Evolutionary conservation across 177 flowering plant genomes (phyloP).

Genomic region (Vitis hybrid): DNA sequence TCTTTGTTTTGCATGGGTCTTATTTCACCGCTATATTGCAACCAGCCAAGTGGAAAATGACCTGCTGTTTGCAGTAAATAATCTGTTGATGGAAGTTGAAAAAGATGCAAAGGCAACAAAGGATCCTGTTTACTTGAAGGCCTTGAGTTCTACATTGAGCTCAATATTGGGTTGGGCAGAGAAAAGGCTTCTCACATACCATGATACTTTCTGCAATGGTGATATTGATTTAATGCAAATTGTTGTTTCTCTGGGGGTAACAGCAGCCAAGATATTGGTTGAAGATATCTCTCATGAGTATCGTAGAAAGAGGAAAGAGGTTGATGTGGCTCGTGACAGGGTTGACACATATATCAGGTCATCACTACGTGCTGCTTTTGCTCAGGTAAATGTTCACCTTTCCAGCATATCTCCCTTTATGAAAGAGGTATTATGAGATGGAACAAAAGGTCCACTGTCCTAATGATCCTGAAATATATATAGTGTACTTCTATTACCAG

Average conservation of each 20-base stretch:
- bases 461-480: background rate
- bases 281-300: constrained; percentile 68
- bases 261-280: constrained; percentile 59
- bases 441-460: background rate
- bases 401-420: constrained; percentile 1
- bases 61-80: constrained; percentile 69
- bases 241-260: constrained; percentile 53
- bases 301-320: constrained; percentile 49
- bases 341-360: constrained; percentile 81
- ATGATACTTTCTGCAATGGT: constrained; percentile 51
- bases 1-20: constrained; percentile 82
- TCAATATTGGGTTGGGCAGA: constrained; percentile 76
- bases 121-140: constrained; percentile 50
- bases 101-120: constrained; percentile 56
- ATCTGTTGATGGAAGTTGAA: constrained; percentile 63
- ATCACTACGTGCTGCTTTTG: constrained; percentile 66
- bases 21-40: constrained; percentile 62
- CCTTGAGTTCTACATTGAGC: constrained; percentile 54
- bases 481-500: background rate
- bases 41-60: constrained; percentile 73
- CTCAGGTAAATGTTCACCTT: constrained; percentile 61
- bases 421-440: background rate
- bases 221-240: constrained; percentile 57
- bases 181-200: constrained; percentile 73
- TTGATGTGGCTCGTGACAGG: constrained; percentile 47